Evolutionary conservation across 2,329 filamentous ascomycete species (phyloP).

Genomic region (Fusarium nurragi): DNA sequence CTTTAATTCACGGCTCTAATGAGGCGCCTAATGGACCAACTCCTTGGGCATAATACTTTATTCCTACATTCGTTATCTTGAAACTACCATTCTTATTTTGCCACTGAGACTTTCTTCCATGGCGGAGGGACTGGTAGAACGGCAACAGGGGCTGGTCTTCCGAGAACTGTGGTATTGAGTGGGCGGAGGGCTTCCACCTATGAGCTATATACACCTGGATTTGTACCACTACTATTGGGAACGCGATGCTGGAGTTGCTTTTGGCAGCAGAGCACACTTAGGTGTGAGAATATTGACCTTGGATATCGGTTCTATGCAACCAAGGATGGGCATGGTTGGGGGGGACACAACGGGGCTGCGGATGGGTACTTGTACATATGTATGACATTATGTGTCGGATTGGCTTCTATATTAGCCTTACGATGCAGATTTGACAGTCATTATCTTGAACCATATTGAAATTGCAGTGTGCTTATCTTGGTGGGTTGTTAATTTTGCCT

Average conservation of each 20-base stretch:
- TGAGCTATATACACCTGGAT: constrained; percentile 29
- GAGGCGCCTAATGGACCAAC: constrained; percentile 28
- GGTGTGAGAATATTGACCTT: neutral
- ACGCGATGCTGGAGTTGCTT: constrained; percentile 6
- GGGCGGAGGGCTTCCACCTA: neutral
- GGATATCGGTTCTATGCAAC: constrained; percentile 17
- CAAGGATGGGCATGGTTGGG: constrained; percentile 5
- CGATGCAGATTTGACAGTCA: neutral
- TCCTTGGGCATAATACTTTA: constrained; percentile 27
- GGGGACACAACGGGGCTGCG: neutral
- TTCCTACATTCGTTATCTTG: constrained; percentile 29
- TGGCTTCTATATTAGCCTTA: constrained; percentile 12
- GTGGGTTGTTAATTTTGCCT: neutral
- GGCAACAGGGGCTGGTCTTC: constrained; percentile 8
- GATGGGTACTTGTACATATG: constrained; percentile 22
- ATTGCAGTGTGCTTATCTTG: neutral
- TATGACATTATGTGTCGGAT: constrained; percentile 10
- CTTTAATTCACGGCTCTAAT: constrained; percentile 42
- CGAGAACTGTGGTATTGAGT: constrained; percentile 16
- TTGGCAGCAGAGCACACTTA: constrained; percentile 8
- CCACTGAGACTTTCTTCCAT: neutral
- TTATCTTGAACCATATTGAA: neutral
- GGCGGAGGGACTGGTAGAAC: neutral
- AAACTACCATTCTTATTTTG: constrained; percentile 21
- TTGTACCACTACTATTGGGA: constrained; percentile 36